These are phyloP conservation scores for Penicillium frequentans DNA, from an alignment of 2,329 filamentous ascomycete genomes.

Conservation along the genomic window DNA sequence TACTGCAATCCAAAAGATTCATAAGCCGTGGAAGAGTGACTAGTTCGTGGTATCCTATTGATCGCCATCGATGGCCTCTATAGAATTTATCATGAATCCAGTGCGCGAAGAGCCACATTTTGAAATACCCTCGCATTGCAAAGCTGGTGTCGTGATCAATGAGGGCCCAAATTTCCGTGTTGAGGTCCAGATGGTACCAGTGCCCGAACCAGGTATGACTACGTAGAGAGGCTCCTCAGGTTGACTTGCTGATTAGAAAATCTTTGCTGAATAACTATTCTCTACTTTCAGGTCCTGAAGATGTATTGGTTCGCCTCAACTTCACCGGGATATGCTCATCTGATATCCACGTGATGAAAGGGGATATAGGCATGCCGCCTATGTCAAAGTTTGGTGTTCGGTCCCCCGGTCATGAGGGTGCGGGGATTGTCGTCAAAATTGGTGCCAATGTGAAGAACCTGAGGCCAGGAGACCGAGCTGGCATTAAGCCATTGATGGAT, in stretches of 20 bases:
- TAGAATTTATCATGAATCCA: slow-evolving; percentile 7
- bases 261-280: neutral
- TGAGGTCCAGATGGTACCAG: slow-evolving; percentile 49
- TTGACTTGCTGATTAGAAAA: too few species aligned
- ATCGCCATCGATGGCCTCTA: neutral
- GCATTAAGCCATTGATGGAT: slow-evolving; percentile 53
- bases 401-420: slow-evolving; percentile 57
- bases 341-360: slow-evolving; percentile 59
- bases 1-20: too few species aligned
- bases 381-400: slow-evolving; percentile 48
- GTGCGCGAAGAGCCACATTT: slow-evolving; percentile 2
- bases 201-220: slow-evolving; percentile 48
- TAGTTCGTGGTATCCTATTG: too few species aligned
- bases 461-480: slow-evolving; percentile 55
- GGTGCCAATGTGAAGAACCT: slow-evolving; percentile 54
- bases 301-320: slow-evolving; percentile 59
- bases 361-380: slow-evolving; percentile 51
- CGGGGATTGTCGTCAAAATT: slow-evolving; percentile 58
- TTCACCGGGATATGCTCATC: slow-evolving; percentile 59
- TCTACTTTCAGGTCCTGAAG: slow-evolving; percentile 47
- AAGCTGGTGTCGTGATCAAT: slow-evolving; percentile 53
- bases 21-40: too few species aligned
- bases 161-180: slow-evolving; percentile 51
- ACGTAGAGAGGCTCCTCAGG: neutral
- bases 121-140: slow-evolving; percentile 49